Evolutionary conservation across 2,329 filamentous ascomycete genomes (phyloP).

Genomic region (Emericellopsis cladophorae): DNA sequence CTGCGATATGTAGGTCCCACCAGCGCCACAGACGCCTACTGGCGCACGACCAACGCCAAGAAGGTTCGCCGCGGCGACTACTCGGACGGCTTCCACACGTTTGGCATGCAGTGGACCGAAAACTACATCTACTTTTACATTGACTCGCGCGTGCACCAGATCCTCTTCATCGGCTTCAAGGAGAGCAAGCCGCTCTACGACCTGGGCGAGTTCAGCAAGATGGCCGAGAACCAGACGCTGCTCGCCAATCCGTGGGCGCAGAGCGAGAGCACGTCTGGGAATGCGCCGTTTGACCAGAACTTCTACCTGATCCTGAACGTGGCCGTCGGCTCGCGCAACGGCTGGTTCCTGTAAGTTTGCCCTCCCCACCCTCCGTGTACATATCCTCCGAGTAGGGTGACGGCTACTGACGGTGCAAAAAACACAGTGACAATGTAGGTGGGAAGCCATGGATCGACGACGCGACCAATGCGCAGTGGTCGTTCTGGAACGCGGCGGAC

Average conservation of each 20-base stretch:
- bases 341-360: conserved; percentile 30
- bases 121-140: conserved; percentile 41
- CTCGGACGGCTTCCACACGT: conserved; percentile 32
- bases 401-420: neutral
- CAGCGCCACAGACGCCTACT: conserved; percentile 16
- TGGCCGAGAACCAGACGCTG: conserved; percentile 25
- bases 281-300: conserved; percentile 36
- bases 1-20: conserved; percentile 9
- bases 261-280: conserved; percentile 20
- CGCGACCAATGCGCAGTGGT: conserved; percentile 21
- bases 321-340: conserved; percentile 33
- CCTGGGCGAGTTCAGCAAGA: conserved; percentile 26
- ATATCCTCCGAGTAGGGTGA: neutral
- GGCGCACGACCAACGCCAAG: conserved; percentile 18
- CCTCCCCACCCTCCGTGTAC: conserved; percentile 4
- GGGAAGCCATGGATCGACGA: conserved; percentile 33
- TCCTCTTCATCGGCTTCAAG: conserved; percentile 23
- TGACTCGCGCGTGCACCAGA: conserved; percentile 27
- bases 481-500: conserved; percentile 26
- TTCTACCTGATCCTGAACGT: conserved; percentile 40
- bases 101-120: conserved; percentile 37
- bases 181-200: conserved; percentile 20
- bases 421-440: conserved; percentile 23
- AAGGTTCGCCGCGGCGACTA: conserved; percentile 23
- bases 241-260: conserved; percentile 29